Evolutionary conservation across 78 protist species (phyloP), one percentile per base, ranked within the genome.

Genomic region (Dictyostelium citrinum): DNA sequence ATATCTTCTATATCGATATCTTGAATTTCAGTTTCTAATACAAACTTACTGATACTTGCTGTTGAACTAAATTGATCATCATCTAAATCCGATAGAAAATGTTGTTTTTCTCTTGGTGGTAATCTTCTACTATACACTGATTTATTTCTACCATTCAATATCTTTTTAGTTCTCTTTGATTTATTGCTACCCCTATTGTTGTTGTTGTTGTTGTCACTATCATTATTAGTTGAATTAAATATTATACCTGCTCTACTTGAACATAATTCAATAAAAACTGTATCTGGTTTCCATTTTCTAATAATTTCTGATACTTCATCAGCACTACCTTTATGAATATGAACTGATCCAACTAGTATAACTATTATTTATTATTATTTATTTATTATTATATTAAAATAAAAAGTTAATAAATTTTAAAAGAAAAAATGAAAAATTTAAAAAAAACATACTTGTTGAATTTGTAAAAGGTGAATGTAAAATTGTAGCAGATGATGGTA

Each of bases 261-360:
- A 78, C 93, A 88, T 17, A 88, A 45, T n/a, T 88, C 93, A 31
- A 88, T 68, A 78, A 88, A 88, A 3, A 85, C 92, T 46, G 92
- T 85, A 24, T 85, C 92, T 41, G 92, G 92, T 76, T 60, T 74
- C 92, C 92, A 85, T 43, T 76, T 76, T 22, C 43, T 85, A 76
- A 85, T 85, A 16, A 85, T 45, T 4, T 88, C 72, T 2, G 93
- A 64, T 1, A 88, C 93, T 39, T 88, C 93, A 88, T 88, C 93
- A 5, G 93, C 78, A 49, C 85, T 78, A 17, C 84, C 72, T 68
- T 88, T 83, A 78, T 88, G 85, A n/a, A 88, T 82, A 78, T 88
- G 93, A 7, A 88, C 70, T 67, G 93, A 88, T 77, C 93, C 93
- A 24, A 88, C 81, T 14, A 88, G 79, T 67, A 88, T 88, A 78